Percentiles rank a stretch among this genome's conserved stretches.
phyloP scores from a whole-genome alignment of 495 filamentous ascomycete genomes.

The Peziza echinospora region DNA sequence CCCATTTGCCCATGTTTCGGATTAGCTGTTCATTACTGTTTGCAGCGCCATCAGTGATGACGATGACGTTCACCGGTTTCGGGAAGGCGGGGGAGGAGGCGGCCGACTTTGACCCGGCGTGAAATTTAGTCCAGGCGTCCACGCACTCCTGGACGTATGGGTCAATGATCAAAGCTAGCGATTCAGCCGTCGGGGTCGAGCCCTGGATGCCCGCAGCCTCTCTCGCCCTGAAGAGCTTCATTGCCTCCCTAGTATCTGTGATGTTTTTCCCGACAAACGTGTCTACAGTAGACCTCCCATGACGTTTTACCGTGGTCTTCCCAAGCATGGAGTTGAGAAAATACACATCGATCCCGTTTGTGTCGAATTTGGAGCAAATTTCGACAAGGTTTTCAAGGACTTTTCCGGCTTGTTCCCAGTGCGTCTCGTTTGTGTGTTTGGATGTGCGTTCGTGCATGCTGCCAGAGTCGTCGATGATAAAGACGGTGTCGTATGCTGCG shows the following conservation, averaged over 20 bases:
- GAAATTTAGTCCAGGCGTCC: slow-evolving; percentile 1
- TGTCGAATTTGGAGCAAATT: slow-evolving; percentile 64
- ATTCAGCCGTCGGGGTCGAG: slow-evolving; percentile 11
- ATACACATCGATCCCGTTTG: slow-evolving; percentile 78
- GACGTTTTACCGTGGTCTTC: slow-evolving; percentile 4
- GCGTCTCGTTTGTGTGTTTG: slow-evolving; percentile 7
- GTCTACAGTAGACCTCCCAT: slow-evolving; percentile 6
- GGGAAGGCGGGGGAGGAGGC: slow-evolving; percentile 8
- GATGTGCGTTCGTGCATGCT: slow-evolving; percentile 40
- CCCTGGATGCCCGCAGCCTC: not conserved
- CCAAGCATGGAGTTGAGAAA: slow-evolving; percentile 49
- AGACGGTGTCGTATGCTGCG: slow-evolving; percentile 61
- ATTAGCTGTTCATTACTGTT: slow-evolving; percentile 48
- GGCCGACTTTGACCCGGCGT: no score
- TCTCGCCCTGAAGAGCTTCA: not conserved
- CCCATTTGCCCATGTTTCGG: slow-evolving; percentile 41
- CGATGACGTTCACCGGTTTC: slow-evolving; percentile 83
- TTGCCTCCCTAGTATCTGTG: not conserved
- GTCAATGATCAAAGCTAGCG: slow-evolving; percentile 8
- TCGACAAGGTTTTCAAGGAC: slow-evolving; percentile 61
- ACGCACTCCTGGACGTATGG: slow-evolving; percentile 8
- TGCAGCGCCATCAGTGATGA: slow-evolving; percentile 77
- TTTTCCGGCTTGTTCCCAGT: slow-evolving; percentile 53
- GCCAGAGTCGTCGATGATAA: slow-evolving; percentile 81
- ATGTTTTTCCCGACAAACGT: slow-evolving; percentile 7